Conservation (phyloP, 306 rosid species). For the Potentilla sterilis region DNA sequence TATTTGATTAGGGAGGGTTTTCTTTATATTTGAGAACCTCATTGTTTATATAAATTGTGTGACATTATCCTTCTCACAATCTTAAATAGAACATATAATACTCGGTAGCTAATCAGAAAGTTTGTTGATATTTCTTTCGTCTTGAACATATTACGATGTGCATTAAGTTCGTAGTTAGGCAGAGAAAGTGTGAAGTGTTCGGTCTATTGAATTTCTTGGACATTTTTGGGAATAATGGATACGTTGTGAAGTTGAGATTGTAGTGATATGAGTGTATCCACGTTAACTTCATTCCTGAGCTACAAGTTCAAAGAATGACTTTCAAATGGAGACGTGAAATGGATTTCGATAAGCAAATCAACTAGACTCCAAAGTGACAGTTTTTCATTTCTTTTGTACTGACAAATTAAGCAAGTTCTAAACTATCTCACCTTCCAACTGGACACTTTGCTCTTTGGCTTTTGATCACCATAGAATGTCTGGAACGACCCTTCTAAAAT, state of each 20-base stretch:
- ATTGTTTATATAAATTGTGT: background rate
- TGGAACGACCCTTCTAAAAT: background rate
- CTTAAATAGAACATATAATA: background rate
- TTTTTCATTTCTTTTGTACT: background rate
- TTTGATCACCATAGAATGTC: too few relatives aligned
- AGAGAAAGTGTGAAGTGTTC: background rate
- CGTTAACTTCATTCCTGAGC: background rate
- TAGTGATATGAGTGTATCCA: background rate
- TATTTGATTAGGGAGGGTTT: background rate
- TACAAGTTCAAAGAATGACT: background rate
- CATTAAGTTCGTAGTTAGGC: background rate
- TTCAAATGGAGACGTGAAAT: background rate
- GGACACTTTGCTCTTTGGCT: background rate
- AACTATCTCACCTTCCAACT: background rate
- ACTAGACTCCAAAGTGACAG: background rate
- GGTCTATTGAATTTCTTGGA: background rate
- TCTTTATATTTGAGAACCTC: background rate
- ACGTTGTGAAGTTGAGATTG: background rate
- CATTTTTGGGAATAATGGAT: too few relatives aligned
- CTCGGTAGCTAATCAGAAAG: background rate
- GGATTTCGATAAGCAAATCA: background rate
- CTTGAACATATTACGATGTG: background rate
- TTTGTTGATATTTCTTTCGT: background rate
- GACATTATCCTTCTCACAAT: background rate
- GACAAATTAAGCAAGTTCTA: background rate